Evolutionary conservation across 305 asterid genomes (phyloP).

Genomic region (Fraxinus sp.): DNA sequence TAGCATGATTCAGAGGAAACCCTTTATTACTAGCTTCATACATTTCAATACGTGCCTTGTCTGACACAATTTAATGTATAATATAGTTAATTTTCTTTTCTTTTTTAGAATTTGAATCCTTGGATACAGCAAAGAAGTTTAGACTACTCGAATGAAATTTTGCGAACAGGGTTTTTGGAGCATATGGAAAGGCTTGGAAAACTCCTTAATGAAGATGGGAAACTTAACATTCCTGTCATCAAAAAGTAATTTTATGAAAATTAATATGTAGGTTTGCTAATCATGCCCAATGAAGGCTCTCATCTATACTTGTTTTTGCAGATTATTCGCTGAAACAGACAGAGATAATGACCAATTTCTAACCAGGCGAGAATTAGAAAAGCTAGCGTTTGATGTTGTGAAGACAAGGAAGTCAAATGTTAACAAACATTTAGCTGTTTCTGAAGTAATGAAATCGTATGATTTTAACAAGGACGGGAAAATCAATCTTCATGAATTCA

Average conservation of each 20-base stretch:
- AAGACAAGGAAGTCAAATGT: constrained; percentile 30
- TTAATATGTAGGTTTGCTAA: neutral
- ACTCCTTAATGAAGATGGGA: constrained; percentile 37
- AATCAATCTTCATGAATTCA: constrained; percentile 26
- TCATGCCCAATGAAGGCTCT: neutral
- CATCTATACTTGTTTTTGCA: constrained; percentile 18
- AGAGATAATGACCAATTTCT: constrained; percentile 28
- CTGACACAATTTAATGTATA: neutral
- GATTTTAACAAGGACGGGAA: constrained; percentile 33
- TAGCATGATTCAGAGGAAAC: neutral
- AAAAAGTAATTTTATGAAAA: constrained; percentile 21
- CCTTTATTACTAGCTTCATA: neutral
- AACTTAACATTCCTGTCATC: constrained; percentile 33
- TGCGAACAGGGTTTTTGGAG: constrained; percentile 37
- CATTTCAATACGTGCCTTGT: neutral
- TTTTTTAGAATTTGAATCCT: constrained; percentile 43
- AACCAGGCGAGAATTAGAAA: constrained; percentile 33
- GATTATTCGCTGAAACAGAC: constrained; percentile 44
- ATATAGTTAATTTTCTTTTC: neutral
- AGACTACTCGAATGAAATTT: constrained; percentile 39
- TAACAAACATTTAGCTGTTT: constrained; percentile 33
- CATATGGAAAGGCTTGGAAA: constrained; percentile 38
- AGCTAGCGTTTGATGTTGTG: constrained; percentile 37
- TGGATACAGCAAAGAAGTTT: constrained; percentile 55
- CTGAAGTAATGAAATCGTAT: constrained; percentile 33